phyloP scores from a whole-genome alignment of 768 basidiomycete species.

The Psilocybe subaeruginosa region DNA sequence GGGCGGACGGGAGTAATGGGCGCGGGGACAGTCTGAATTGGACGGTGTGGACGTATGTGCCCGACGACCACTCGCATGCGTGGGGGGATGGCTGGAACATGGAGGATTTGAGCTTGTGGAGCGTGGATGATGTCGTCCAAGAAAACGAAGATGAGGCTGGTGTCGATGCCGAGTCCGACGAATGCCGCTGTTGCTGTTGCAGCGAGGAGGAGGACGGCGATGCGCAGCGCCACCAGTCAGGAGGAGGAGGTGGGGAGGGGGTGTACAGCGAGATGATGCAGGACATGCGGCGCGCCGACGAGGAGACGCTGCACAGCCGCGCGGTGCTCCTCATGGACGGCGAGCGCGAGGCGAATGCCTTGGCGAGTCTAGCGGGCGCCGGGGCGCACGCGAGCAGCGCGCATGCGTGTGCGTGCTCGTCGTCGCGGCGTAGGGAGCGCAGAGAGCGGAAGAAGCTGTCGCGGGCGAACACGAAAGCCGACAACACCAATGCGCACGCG shows the following conservation, averaged over 20 bases:
- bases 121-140: slow-evolving; percentile 60
- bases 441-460: background rate
- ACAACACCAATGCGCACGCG: background rate
- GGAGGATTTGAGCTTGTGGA: slow-evolving; percentile 93
- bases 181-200: background rate
- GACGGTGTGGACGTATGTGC: slow-evolving; percentile 89
- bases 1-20: background rate
- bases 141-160: slow-evolving; percentile 10
- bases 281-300: slow-evolving; percentile 1
- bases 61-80: slow-evolving; percentile 73
- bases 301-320: slow-evolving; percentile 35
- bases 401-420: background rate
- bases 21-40: slow-evolving; percentile 53
- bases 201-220: slow-evolving; percentile 5
- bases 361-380: background rate
- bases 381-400: background rate
- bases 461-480: background rate
- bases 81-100: slow-evolving; percentile 98
- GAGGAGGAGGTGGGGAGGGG: background rate
- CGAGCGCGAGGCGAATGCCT: slow-evolving; percentile 13
- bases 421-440: background rate
- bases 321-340: slow-evolving; percentile 36
- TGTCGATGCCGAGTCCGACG: background rate
- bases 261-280: background rate
- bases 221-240: background rate